phyloP scores from a whole-genome alignment of 495 filamentous ascomycete species.

The Endocarpon pusillum region DNA sequence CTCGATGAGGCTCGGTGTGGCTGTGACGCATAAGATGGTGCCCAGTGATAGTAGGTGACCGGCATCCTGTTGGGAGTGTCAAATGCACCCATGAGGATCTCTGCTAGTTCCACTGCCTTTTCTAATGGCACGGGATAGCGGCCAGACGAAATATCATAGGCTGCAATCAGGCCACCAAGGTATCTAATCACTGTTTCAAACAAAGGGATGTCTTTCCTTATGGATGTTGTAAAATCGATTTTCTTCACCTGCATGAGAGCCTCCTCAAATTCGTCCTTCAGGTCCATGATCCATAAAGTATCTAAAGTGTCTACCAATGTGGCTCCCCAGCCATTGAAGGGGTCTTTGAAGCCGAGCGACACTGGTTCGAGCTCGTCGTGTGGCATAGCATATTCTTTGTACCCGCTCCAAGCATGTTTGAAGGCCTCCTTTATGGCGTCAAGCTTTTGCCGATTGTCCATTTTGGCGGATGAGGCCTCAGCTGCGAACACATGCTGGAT shows the following conservation, averaged over 20 bases:
- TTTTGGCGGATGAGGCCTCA: constrained; percentile 42
- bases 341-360: constrained; percentile 40
- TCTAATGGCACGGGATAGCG: constrained; percentile 55
- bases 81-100: constrained; percentile 80
- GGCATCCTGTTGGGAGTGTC: constrained; percentile 98
- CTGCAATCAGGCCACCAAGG: constrained; percentile 63
- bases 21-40: constrained; percentile 46
- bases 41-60: constrained; percentile 70
- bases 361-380: constrained; percentile 65
- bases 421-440: constrained; percentile 51
- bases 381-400: constrained; percentile 56
- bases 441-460: constrained; percentile 43
- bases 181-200: constrained; percentile 85
- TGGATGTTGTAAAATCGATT: constrained; percentile 78
- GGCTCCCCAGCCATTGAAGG: constrained; percentile 90
- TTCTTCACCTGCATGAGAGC: constrained; percentile 56
- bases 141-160: constrained; percentile 62
- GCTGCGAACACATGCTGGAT: constrained; percentile 54
- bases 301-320: constrained; percentile 88
- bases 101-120: constrained; percentile 77
- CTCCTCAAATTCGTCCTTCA: constrained; percentile 79
- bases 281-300: constrained; percentile 89
- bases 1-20: constrained; percentile 46
- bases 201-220: constrained; percentile 48
- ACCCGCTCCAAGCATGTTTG: constrained; percentile 56